These are phyloP conservation scores for Aspergillus unguis DNA, from an alignment of 2,329 filamentous ascomycete genomes.

Conservation along the genomic window DNA sequence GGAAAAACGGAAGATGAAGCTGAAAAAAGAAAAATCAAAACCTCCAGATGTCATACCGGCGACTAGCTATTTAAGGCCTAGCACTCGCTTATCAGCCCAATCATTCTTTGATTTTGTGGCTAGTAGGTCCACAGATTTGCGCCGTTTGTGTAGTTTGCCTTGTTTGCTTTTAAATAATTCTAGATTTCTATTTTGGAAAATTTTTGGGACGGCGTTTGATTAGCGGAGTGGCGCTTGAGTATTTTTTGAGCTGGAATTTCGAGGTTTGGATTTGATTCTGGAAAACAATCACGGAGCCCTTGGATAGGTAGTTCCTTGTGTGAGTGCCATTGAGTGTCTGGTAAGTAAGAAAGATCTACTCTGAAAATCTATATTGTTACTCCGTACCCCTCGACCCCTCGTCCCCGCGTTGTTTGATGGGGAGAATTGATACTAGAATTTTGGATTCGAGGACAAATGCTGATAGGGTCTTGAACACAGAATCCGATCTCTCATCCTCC, in stretches of 20 bases:
- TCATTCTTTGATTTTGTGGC: not conserved
- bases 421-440: not conserved
- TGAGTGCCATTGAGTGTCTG: not conserved
- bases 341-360: not conserved
- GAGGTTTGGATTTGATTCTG: constrained; percentile 8
- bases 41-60: not conserved
- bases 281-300: constrained; percentile 1
- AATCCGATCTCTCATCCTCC: too few relatives aligned
- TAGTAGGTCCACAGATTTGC: constrained; percentile 11
- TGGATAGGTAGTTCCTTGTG: not conserved
- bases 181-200: constrained; percentile 6
- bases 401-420: not conserved
- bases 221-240: not conserved
- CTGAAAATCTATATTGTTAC: not conserved
- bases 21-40: not conserved
- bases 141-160: constrained; percentile 13
- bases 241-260: not conserved
- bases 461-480: not conserved
- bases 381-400: not conserved
- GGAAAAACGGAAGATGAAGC: constrained; percentile 6
- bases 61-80: not conserved
- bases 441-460: not conserved
- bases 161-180: constrained; percentile 11
- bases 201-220: constrained; percentile 11
- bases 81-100: constrained; percentile 36